Evolutionary conservation across 805 yeast species (phyloP).

Genomic region (Blastobotrys parvus): DNA sequence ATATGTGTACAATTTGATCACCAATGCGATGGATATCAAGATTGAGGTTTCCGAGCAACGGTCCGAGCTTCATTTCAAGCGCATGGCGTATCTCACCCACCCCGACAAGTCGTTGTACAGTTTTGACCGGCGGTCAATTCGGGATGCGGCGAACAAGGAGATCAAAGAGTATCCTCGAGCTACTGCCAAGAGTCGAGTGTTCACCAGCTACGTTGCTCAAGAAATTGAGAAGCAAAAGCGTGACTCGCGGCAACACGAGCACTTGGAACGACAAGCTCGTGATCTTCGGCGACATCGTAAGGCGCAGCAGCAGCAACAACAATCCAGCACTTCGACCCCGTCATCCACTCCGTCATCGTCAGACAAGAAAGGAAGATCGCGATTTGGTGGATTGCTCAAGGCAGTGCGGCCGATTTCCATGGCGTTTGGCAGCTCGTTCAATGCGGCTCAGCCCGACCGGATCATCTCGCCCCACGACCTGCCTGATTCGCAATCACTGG

Average conservation of each 20-base stretch:
- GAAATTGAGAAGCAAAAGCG: slow-evolving; percentile 47
- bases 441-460: slow-evolving; percentile 31
- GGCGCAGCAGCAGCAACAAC: slow-evolving; percentile 6
- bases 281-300: slow-evolving; percentile 10
- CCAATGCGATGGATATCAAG: slow-evolving; percentile 43
- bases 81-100: slow-evolving; percentile 26
- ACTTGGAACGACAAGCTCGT: slow-evolving; percentile 18
- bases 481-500: slow-evolving; percentile 41
- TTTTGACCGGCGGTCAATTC: slow-evolving; percentile 24
- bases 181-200: slow-evolving; percentile 34
- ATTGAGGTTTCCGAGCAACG: slow-evolving; percentile 11
- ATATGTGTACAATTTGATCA: slow-evolving; percentile 53
- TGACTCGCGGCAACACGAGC: slow-evolving; percentile 41
- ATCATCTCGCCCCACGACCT: slow-evolving; percentile 45
- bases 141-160: slow-evolving; percentile 39
- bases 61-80: slow-evolving; percentile 10
- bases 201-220: slow-evolving; percentile 36
- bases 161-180: slow-evolving; percentile 31
- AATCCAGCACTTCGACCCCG: slow-evolving; percentile 2
- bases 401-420: slow-evolving; percentile 35
- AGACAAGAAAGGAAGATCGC: slow-evolving; percentile 18
- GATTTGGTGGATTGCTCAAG: slow-evolving; percentile 32
- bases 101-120: slow-evolving; percentile 20
- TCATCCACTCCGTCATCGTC: slow-evolving; percentile 4
- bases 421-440: slow-evolving; percentile 23